Percentiles rank a stretch among this genome's conserved stretches.
Conservation (phyloP, 2,329 filamentous ascomycete genomes). For the Phyllosticta capitalensis region DNA sequence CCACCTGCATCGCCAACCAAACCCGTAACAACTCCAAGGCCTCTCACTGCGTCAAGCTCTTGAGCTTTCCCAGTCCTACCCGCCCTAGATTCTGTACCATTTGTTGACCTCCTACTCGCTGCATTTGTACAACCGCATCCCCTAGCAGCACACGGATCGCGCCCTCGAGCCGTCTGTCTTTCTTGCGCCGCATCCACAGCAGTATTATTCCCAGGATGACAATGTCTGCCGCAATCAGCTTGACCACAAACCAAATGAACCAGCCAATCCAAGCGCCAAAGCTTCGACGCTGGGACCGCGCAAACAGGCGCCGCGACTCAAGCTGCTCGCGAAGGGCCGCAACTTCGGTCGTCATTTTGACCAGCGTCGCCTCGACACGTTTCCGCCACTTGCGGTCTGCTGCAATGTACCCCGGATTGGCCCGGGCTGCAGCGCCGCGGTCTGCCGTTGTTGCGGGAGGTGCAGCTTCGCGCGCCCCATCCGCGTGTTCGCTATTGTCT, state of each 20-base stretch:
- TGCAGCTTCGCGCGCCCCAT: conserved; percentile 2
- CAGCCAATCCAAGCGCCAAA: conserved; percentile 62
- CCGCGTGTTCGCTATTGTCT: conserved; percentile 26
- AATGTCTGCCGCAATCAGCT: conserved; percentile 66
- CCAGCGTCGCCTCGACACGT: conserved; percentile 74
- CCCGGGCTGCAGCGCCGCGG: neutral
- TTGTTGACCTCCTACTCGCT: conserved; percentile 22
- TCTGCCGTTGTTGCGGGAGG: neutral
- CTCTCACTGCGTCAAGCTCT: neutral
- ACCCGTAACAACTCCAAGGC: neutral
- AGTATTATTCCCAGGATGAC: conserved; percentile 56
- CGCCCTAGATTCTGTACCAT: conserved; percentile 14
- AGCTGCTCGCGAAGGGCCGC: conserved; percentile 89
- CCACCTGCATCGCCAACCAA: neutral
- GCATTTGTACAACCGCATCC: conserved; percentile 32
- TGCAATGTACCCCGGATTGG: neutral
- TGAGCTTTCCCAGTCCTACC: conserved; percentile 20
- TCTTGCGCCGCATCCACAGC: conserved; percentile 61
- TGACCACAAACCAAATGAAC: conserved; percentile 57
- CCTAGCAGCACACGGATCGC: conserved; percentile 57
- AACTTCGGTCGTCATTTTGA: conserved; percentile 84
- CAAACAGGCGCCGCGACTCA: conserved; percentile 63
- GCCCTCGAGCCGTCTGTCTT: conserved; percentile 63
- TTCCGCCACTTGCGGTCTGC: conserved; percentile 59
- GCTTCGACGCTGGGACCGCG: conserved; percentile 52